Conservation (phyloP, 768 basidiomycete species). For the Leccinum boreale region DNA sequence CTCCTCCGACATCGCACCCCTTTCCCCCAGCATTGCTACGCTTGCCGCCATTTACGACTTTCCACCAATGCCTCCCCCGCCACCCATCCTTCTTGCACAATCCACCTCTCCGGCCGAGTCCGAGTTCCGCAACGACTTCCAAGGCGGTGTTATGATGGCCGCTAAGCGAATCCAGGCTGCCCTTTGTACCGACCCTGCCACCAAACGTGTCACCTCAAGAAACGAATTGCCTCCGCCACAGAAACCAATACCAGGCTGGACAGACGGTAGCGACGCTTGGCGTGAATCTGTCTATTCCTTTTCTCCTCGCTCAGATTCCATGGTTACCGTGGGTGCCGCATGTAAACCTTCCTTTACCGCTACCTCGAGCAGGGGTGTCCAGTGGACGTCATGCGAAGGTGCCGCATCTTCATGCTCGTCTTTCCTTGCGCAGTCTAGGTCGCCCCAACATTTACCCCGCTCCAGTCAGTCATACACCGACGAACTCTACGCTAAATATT, state of each 20-base stretch:
- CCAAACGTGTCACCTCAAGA: constrained; percentile 36
- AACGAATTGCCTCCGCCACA: constrained; percentile 34
- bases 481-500: constrained; percentile 54
- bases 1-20: constrained; percentile 17
- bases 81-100: constrained; percentile 36
- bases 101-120: constrained; percentile 23
- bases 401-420: constrained; percentile 22
- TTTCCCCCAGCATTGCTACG: constrained; percentile 34
- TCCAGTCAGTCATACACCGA: constrained; percentile 36
- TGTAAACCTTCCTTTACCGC: constrained; percentile 45
- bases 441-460: constrained; percentile 22
- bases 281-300: constrained; percentile 61
- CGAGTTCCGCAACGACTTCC: constrained; percentile 41
- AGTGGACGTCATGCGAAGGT: constrained; percentile 42
- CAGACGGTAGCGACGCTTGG: constrained; percentile 64
- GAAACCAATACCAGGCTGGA: constrained; percentile 62
- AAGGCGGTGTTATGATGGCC: constrained; percentile 69
- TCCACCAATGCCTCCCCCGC: constrained; percentile 51
- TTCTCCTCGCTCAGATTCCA: constrained; percentile 37
- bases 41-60: constrained; percentile 44
- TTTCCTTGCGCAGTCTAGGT: constrained; percentile 21
- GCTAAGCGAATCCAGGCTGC: constrained; percentile 50
- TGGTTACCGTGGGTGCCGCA: constrained; percentile 27
- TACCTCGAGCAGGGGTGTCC: constrained; percentile 49
- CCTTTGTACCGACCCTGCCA: constrained; percentile 39